Evolutionary conservation across 2,329 filamentous ascomycete genomes (phyloP), one percentile per base, ranked within the genome.

Genomic region (Fusarium abutilonis): DNA sequence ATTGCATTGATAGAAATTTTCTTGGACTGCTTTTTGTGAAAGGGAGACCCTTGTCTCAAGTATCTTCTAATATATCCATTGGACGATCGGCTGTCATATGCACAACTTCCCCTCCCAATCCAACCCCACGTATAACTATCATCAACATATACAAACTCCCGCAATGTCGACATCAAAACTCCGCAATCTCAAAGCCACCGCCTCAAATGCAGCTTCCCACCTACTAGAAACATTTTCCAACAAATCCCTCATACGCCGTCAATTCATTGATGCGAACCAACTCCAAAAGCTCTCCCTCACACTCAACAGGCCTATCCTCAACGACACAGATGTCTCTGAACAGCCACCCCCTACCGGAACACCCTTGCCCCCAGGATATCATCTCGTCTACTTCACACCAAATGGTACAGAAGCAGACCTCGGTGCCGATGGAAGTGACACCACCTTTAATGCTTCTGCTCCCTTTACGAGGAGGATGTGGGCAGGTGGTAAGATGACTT

Each of bases 381-480:
- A 89, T 67, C 77, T 89, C 0, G 82, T 81, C 0, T 89, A 89
- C 70, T 89, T 89, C 68, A 87, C 86, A 0, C 85, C 86, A 0
- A 75, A 76, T 0, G 82, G 82, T 5, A 59, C 83, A 0, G 86
- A 89, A 66, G 59, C 69, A 1, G 78, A 83, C 7, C 78, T 89
- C 1, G 86, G 86, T 0, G 59, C 70, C 0, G 87, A 90, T 70
- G 87, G 87, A 13, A 87, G 84, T 0, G 87, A 89, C 73, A 74
- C 70, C 1, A 82, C 82, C 0, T 89, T 85, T 70, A 89, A 88
- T 63, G 82, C 86, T 0, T 79, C 83, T 0, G 59, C 74, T 4
- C 86, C 86, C 0, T 89, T 88, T 54, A 87, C 85, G 2, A 74
- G 86, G 28, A 79, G 87, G 11, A 89, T 89, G 87, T 89, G 87